Base-by-base conservation (phyloP, 1,284 basidiomycete genomes). In the Cryptococcus sp. region DNA sequence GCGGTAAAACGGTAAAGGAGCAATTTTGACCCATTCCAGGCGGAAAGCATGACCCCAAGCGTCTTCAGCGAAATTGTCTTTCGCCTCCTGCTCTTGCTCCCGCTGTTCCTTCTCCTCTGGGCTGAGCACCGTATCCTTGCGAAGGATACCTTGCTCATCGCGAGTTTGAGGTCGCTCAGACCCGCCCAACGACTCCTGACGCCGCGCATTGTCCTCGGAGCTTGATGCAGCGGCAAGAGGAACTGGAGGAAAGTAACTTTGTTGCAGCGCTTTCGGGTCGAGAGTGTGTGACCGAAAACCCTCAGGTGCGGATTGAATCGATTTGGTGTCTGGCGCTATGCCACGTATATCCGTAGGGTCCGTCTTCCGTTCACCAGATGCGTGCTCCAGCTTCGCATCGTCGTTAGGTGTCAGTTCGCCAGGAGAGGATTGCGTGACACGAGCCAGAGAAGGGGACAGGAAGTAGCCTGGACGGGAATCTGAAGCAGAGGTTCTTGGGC, bases 21-120 rank as follows among this genome's bases (percentile, higher is more conserved):
- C 81, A 0, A 86, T 88, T 63, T 85, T 85, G 52, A 94, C 71
- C 94, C 94, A 98, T 67, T 93, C 84, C 25, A 98, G 81, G 58
- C 83, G 83, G 82, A 98, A 97, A 1, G 88, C 82, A 52, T 62
- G 61, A 15, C 88, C 90, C 88, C 86, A 89, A 47, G 59, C 66
- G 3, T 65, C 72, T 1, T 75, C 70, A 20, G 50, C 25, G 39
- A 65, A 60, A 25, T 61, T 60, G 16, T 63, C 64, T 47, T 63
- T 54, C 5, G 43, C 56, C 35, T 57, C 55, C 13, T 50, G 52
- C 15, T 55, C 51, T 22, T 57, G 46, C 10, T 56, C 27, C 7
- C 50, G 38, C 22, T 55, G 51, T n/a, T 46, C 52, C 25, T 57
- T 62, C 25, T 69, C 60, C 10, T 50, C 59, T 1, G 42, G 50